Conservation (phyloP, 129 eudicot genomes). For the Lactuca sativa region DNA sequence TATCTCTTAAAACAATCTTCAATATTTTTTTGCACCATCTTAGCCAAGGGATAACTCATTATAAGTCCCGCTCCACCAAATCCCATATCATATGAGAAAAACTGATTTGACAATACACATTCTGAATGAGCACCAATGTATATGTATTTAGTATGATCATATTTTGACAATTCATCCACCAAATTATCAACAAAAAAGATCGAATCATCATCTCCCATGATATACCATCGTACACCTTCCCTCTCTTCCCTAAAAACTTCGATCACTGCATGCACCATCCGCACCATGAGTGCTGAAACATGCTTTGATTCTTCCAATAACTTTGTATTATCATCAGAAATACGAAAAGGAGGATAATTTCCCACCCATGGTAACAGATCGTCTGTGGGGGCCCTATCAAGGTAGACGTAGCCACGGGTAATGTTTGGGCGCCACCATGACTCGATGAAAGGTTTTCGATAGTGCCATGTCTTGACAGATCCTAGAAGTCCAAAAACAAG, state of each 20-base stretch:
- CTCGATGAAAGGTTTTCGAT: constrained; percentile 35
- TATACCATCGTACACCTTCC: constrained; percentile 46
- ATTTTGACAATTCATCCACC: constrained; percentile 39
- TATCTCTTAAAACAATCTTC: constrained; percentile 39
- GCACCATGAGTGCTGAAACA: constrained; percentile 18
- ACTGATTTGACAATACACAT: constrained; percentile 33
- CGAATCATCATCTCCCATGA: constrained; percentile 56
- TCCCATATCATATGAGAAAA: constrained; percentile 41
- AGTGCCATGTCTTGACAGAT: constrained; percentile 32
- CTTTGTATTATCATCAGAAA: background rate
- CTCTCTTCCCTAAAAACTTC: constrained; percentile 44
- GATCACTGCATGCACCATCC: constrained; percentile 46
- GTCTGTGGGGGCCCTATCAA: constrained; percentile 34
- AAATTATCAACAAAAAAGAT: constrained; percentile 42
- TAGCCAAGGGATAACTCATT: constrained; percentile 47
- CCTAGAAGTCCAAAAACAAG: constrained; percentile 49
- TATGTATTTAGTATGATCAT: constrained; percentile 46
- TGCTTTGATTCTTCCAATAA: constrained; percentile 28
- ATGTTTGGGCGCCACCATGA: constrained; percentile 17
- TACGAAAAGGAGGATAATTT: constrained; percentile 36
- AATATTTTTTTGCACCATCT: constrained; percentile 39
- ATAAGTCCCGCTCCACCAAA: constrained; percentile 60
- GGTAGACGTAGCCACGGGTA: constrained; percentile 42
- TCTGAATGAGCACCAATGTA: constrained; percentile 50
- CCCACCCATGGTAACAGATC: constrained; percentile 47